These are phyloP conservation scores for Mycena crocata DNA, from an alignment of 768 basidiomycete species.

Conservation along the genomic window DNA sequence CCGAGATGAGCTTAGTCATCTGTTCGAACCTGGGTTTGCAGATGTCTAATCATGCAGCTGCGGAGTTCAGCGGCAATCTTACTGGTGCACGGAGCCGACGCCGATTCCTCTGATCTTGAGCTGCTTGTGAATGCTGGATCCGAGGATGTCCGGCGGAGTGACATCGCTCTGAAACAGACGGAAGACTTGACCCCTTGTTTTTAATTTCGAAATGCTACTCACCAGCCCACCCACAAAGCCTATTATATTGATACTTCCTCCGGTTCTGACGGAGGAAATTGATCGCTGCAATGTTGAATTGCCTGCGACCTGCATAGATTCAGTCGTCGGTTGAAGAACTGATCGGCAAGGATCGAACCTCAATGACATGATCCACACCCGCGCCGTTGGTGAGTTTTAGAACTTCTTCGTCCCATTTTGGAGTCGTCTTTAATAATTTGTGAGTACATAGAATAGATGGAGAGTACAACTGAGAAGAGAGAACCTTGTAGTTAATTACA, in stretches of 20 bases:
- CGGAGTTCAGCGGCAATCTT: constrained; percentile 31
- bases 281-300: constrained; percentile 60
- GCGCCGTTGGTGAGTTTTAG: constrained; percentile 43
- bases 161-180: constrained; percentile 36
- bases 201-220: neutral
- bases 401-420: constrained; percentile 63
- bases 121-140: constrained; percentile 50
- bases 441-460: too few species aligned
- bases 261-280: constrained; percentile 50
- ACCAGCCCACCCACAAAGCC: constrained; percentile 60
- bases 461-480: too few species aligned
- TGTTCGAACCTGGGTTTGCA: too few species aligned
- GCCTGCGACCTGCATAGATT: constrained; percentile 64
- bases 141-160: constrained; percentile 44
- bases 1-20: too few species aligned
- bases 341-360: constrained; percentile 23
- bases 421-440: too few species aligned
- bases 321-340: constrained; percentile 39
- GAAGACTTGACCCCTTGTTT: neutral
- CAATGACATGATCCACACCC: constrained; percentile 36
- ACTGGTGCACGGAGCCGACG: constrained; percentile 71
- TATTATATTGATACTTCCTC: constrained; percentile 61
- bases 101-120: constrained; percentile 62
- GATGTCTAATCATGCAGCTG: neutral
- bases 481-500: constrained; percentile 66